phyloP scores from a whole-genome alignment of 306 rosid genomes.

The Datisca glomerata region DNA sequence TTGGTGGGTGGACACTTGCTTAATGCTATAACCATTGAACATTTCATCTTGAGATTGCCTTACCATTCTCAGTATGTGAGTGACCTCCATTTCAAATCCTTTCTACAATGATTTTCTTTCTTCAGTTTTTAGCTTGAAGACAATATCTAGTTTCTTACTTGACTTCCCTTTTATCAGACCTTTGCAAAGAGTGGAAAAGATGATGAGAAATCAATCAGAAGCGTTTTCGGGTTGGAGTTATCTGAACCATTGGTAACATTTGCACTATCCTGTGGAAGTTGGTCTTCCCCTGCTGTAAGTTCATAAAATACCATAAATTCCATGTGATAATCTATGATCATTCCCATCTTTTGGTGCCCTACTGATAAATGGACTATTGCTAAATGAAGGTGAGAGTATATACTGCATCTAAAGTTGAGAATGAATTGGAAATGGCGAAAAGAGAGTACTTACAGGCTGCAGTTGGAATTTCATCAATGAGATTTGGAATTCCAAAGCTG shows the following conservation, averaged over 20 bases:
- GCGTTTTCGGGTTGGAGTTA: constrained; percentile 48
- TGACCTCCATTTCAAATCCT: constrained; percentile 19
- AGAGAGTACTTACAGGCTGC: constrained; percentile 79
- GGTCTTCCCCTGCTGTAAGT: constrained; percentile 99
- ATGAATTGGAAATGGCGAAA: neutral
- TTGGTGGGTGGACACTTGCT: constrained; percentile 50
- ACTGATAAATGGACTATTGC: constrained; percentile 1
- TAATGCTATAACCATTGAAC: constrained; percentile 52
- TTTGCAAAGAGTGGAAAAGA: constrained; percentile 49
- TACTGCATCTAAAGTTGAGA: neutral
- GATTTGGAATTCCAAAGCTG: constrained; percentile 67
- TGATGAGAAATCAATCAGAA: constrained; percentile 62
- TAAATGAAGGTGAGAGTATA: constrained; percentile 1
- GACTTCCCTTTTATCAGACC: constrained; percentile 23
- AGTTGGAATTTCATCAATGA: constrained; percentile 52
- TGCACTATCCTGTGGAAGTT: constrained; percentile 93
- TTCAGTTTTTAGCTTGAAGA: constrained; percentile 4
- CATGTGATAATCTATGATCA: neutral
- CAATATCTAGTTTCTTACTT: constrained; percentile 20
- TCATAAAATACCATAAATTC: neutral
- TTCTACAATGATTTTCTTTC: constrained; percentile 35
- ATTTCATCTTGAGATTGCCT: constrained; percentile 87
- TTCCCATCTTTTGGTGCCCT: constrained; percentile 3
- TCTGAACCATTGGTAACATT: constrained; percentile 95
- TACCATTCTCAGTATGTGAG: constrained; percentile 86